These are phyloP conservation scores for Notholithocarpus densiflorus DNA, from an alignment of 306 rosid genomes.

Conservation along the genomic window DNA sequence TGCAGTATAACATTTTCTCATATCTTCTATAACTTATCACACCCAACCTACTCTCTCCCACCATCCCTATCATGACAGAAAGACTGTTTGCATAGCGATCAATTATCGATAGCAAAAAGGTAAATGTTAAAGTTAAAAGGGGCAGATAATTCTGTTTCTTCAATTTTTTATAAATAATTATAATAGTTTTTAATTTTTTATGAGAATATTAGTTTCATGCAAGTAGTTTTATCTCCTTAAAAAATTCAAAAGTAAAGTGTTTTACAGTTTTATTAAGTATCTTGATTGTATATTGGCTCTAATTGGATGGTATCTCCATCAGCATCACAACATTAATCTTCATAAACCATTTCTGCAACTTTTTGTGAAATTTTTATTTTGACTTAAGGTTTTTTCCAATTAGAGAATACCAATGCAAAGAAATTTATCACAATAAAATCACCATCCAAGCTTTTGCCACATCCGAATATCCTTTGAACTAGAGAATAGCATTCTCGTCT, in stretches of 20 bases:
- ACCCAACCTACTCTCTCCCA: background rate
- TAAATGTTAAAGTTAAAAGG: background rate
- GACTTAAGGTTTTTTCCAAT: background rate
- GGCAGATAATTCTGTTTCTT: constrained; percentile 3
- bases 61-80: background rate
- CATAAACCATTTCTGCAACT: background rate
- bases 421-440: constrained; percentile 71
- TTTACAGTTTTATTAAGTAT: background rate
- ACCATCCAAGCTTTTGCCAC: constrained; percentile 51
- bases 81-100: background rate
- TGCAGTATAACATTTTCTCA: background rate
- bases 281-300: constrained; percentile 1
- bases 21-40: background rate
- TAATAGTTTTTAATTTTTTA: background rate
- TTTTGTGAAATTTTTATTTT: background rate
- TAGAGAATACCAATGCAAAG: constrained; percentile 69
- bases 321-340: background rate
- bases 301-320: background rate
- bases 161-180: background rate
- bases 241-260: constrained; percentile 6
- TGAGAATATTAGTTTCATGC: background rate
- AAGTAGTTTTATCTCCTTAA: background rate
- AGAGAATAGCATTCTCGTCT: constrained; percentile 55
- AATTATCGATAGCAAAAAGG: background rate
- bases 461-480: constrained; percentile 61